These are phyloP conservation scores for Camellia sinensis DNA, from an alignment of 148 eudicot species.

Conservation along the genomic window DNA sequence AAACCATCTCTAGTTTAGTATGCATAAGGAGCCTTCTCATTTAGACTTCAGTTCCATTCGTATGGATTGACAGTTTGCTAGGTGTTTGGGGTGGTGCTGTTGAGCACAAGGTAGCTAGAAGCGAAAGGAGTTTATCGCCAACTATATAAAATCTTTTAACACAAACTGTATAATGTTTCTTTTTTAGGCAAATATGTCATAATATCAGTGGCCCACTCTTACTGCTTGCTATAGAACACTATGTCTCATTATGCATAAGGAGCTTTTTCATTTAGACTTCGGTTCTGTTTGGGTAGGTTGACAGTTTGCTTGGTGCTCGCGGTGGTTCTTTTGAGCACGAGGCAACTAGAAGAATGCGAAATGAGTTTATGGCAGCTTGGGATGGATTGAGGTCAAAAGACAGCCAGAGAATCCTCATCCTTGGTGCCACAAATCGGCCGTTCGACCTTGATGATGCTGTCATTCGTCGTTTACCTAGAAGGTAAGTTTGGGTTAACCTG, in stretches of 20 bases:
- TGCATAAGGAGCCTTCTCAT: not conserved
- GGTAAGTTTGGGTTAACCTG: conserved; percentile 33
- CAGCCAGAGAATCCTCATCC: conserved; percentile 86
- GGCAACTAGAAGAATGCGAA: conserved; percentile 98
- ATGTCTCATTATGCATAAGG: not conserved
- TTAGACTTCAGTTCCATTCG: not conserved
- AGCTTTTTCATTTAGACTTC: not conserved
- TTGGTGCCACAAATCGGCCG: conserved; percentile 98
- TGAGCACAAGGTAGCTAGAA: not conserved
- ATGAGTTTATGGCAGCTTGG: conserved; percentile 99
- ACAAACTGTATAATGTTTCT: not conserved
- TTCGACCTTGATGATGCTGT: conserved; percentile 99
- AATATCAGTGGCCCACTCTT: not conserved
- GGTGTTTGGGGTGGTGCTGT: not conserved
- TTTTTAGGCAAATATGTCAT: not conserved
- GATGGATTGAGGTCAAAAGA: conserved; percentile 98
- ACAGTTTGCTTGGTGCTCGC: conserved; percentile 99
- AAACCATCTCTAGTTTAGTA: not conserved
- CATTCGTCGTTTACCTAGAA: conserved; percentile 90
- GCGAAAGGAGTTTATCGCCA: not conserved
- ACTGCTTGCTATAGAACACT: not conserved
- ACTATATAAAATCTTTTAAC: not conserved
- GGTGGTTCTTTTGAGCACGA: conserved; percentile 97
- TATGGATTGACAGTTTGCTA: not conserved
- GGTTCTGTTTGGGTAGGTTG: conserved; percentile 53